Evolutionary conservation across 75 land plant genomes (phyloP).

Genomic region (Azolla pinnata): DNA sequence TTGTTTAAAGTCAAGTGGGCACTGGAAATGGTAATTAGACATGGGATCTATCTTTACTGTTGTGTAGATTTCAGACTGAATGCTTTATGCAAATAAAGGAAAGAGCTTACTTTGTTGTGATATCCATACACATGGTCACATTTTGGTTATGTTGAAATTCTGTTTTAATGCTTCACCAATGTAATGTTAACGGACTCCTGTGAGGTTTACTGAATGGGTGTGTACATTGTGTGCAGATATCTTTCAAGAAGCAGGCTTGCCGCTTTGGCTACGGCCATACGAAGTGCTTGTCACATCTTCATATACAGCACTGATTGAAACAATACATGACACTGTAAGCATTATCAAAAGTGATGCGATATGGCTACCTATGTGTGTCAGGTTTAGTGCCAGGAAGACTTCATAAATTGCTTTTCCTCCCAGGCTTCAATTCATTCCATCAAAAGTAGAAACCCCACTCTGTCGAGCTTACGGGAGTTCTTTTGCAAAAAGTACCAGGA

Average conservation of each 20-base stretch:
- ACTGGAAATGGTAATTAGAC: too few species aligned
- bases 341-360: background rate
- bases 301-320: conserved; percentile 93
- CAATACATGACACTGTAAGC: conserved; percentile 93
- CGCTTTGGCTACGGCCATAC: conserved; percentile 96
- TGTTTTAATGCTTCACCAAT: too few species aligned
- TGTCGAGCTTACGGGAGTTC: conserved; percentile 81
- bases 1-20: too few species aligned
- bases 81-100: too few species aligned
- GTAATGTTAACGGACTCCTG: too few species aligned
- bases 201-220: too few species aligned
- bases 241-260: conserved; percentile 98
- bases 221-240: too few species aligned
- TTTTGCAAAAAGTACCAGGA: conserved; percentile 85
- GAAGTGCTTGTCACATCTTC: conserved; percentile 97
- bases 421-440: conserved; percentile 98
- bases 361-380: background rate
- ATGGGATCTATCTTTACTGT: too few species aligned
- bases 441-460: conserved; percentile 69
- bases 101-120: too few species aligned
- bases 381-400: background rate
- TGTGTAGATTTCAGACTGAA: too few species aligned
- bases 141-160: too few species aligned
- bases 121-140: too few species aligned
- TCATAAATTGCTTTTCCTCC: background rate